Evolutionary conservation across 2,329 filamentous ascomycete species (phyloP), one percentile per base, ranked within the genome.

Genomic region (Hysterium pulicare): DNA sequence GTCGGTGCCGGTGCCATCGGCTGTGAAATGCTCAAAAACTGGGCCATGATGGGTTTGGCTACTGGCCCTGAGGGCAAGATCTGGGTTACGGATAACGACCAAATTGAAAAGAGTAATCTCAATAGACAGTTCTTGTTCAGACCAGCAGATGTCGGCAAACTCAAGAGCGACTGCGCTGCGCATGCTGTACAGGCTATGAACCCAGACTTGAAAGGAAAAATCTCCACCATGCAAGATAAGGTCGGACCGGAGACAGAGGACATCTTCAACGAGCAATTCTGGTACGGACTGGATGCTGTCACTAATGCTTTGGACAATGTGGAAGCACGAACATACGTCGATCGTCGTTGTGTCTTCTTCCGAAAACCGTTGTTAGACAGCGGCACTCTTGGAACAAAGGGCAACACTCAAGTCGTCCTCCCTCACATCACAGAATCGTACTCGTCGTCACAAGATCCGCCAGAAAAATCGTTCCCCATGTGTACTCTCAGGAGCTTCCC

Each of bases 11-110:
- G 93, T 58, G 93, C 94, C 50, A 98, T 98, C 66, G 93, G 93
- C 34, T 98, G 93, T 62, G 93, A 98, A 65, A 98, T 97, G 86
- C 74, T 98, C 54, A 98, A 98, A 81, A 97, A 97, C 69, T 98
- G 93, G 90, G 91, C 94, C 26, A 94, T 98, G 90, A 95, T 97
- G 66, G 93, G 93, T 53, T 76, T 98, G 22, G 91, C 86, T 33
- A 87, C 87, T 34, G 93, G 93, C 3, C 87, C 89, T 3, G 80
- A 90, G 37, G 93, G 93, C 58, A 86, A 86, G 68, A 94, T 98
- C 59, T 88, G 75, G 45, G 87, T 98, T 38, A 97, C 94, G 11
- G 93, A 98, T 65, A 97, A 95, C 83, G 93, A 98, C 62, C 90
- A 90, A 41, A 98, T 98, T 56, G 93, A 98, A 72, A 95, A 91